Evolutionary conservation across 352 stramenopile genomes (phyloP).

Genomic region (Ophiocytium majus): DNA sequence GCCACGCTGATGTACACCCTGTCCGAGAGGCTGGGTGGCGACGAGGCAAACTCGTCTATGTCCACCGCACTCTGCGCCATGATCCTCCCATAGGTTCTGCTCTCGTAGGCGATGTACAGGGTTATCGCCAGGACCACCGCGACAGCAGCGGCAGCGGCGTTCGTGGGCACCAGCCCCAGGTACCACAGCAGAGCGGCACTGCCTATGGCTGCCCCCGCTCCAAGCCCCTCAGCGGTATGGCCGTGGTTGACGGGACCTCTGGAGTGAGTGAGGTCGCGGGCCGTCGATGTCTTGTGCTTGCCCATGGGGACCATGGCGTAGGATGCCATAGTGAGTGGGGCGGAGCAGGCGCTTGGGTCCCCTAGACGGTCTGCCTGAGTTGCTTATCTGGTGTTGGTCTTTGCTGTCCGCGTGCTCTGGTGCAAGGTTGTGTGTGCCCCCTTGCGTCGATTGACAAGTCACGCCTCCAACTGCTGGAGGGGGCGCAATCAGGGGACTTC

Average conservation of each 20-base stretch:
- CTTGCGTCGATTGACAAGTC: too few species aligned
- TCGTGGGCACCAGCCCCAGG: neutral
- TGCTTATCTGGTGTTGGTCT: too few species aligned
- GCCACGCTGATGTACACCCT: conserved; percentile 28
- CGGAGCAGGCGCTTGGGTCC: too few species aligned
- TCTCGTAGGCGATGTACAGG: conserved; percentile 24
- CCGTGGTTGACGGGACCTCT: neutral
- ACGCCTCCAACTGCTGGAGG: too few species aligned
- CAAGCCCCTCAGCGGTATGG: neutral
- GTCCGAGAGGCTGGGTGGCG: conserved; percentile 29
- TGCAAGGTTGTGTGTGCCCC: too few species aligned
- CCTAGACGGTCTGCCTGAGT: too few species aligned
- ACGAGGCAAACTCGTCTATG: conserved; percentile 31
- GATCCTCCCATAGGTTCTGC: conserved; percentile 37
- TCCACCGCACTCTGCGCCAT: conserved; percentile 32
- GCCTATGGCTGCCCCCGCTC: neutral
- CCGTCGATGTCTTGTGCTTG: too few species aligned
- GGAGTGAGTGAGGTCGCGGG: too few species aligned
- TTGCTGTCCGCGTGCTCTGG: too few species aligned
- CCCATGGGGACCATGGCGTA: too few species aligned
- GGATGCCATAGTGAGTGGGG: too few species aligned
- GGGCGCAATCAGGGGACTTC: too few species aligned
- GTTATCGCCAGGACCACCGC: neutral
- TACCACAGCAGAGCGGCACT: neutral
- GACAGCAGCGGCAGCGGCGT: neutral